Evolutionary conservation across 768 basidiomycete genomes (phyloP), one percentile per base, ranked within the genome.

Genomic region (Boletus rex-veris): DNA sequence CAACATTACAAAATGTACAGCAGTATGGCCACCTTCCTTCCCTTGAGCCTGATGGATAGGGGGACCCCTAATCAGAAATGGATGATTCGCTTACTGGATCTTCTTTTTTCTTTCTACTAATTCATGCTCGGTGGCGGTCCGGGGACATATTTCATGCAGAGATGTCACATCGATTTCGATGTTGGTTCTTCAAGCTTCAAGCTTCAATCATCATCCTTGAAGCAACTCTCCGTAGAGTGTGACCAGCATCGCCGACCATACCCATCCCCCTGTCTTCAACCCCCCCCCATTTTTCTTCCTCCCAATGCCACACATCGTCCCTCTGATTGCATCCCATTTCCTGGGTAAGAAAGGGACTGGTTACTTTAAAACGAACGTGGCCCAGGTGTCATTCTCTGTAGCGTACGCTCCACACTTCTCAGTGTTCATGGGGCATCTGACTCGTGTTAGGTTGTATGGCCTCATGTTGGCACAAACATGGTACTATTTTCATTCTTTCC

Each of bases 401-500:
- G 65, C 49, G 71, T 73, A 47, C 39, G 71, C n/a, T 33, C 30
- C 31, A 1, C 30, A 9, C 18, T 52, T 8, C 28, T 41, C 19
- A 8, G n/a, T 42, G 33, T 30, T 21, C 41, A 5, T 43, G 28
- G 5, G 3, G 4, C 14, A 7, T 19, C 38, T 54, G 38, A 66
- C 48, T 28, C 5, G 26, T 1, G 6, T 54, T 19, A 72, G 71
- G 62, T 54, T 72, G 60, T 72, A 72, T 43, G 71, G 71, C 40
- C 55, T 73, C 52, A 72, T 69, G 8, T 50, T 72, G 46, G 63
- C 66, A 1, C 72, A 73, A 45, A 71, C 69, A 42, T 69, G 65
- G 64, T 64, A 62, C 28, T 73, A 73, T 51, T 73, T 68, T 37
- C 63, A 62, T 30, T 58, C 66, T 31, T 73, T 64, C 53, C 60